Conservation (phyloP, 2,329 filamentous ascomycete species). For the Fusarium euwallaceae region DNA sequence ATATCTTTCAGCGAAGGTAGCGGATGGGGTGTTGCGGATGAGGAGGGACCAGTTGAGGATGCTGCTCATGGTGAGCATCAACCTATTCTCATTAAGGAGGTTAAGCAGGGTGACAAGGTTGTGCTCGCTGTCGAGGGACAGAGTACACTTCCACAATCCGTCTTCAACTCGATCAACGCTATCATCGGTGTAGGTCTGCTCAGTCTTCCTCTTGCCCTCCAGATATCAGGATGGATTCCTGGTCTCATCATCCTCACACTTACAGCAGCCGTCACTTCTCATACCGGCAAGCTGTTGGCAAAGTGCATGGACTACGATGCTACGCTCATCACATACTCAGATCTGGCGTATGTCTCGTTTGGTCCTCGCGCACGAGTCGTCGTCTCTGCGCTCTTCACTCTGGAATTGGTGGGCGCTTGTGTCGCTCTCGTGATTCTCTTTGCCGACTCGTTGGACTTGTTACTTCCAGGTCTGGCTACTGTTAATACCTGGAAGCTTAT, state of each 20-base stretch:
- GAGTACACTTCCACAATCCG: slow-evolving; percentile 94
- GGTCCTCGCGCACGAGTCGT: slow-evolving; percentile 84
- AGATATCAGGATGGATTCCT: slow-evolving; percentile 88
- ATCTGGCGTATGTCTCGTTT: slow-evolving; percentile 92
- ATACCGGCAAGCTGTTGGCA: slow-evolving; percentile 87
- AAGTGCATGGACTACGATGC: slow-evolving; percentile 90
- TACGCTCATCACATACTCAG: slow-evolving; percentile 92
- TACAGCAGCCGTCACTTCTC: slow-evolving; percentile 81
- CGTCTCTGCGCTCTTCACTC: slow-evolving; percentile 86
- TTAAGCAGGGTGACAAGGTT: slow-evolving; percentile 88
- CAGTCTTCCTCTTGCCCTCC: slow-evolving; percentile 88
- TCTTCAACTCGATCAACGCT: slow-evolving; percentile 97
- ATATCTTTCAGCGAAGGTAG: slow-evolving; percentile 62
- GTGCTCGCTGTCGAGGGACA: slow-evolving; percentile 89
- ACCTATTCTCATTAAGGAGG: slow-evolving; percentile 87
- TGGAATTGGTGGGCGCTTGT: slow-evolving; percentile 89
- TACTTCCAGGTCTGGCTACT: slow-evolving; percentile 78
- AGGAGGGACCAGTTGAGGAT: slow-evolving; percentile 45
- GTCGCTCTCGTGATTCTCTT: slow-evolving; percentile 95
- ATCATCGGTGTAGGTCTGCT: slow-evolving; percentile 91
- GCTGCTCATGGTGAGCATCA: slow-evolving; percentile 71
- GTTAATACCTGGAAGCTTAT: slow-evolving; percentile 86
- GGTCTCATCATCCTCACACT: slow-evolving; percentile 81
- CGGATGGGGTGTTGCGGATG: slow-evolving; percentile 53
- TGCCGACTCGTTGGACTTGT: slow-evolving; percentile 84